phyloP scores from a whole-genome alignment of 2,329 filamentous ascomycete species.

The Fusarium sp. region DNA sequence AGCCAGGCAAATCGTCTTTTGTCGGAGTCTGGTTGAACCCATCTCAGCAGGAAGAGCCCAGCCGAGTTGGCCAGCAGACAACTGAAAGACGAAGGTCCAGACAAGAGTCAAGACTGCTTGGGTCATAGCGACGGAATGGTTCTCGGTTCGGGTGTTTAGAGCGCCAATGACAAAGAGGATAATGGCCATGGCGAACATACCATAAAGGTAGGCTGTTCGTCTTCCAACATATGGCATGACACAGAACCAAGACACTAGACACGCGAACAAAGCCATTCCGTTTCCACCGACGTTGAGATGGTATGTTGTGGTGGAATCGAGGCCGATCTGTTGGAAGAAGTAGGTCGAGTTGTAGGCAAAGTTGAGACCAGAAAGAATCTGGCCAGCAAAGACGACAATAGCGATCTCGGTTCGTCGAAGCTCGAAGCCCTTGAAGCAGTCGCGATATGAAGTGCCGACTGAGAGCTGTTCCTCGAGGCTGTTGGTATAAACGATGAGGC shows the following conservation, averaged over 20 bases:
- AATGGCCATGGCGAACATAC: slow-evolving; percentile 56
- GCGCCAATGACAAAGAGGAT: slow-evolving; percentile 58
- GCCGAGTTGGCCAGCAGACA: slow-evolving; percentile 55
- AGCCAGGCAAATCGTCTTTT: slow-evolving; percentile 51
- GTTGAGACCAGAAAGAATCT: slow-evolving; percentile 52
- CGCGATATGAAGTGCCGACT: slow-evolving; percentile 55
- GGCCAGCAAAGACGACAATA: slow-evolving; percentile 52
- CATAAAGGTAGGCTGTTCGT: slow-evolving; percentile 58
- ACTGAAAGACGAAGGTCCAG: slow-evolving; percentile 52
- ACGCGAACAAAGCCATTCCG: slow-evolving; percentile 58
- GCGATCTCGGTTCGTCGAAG: slow-evolving; percentile 56
- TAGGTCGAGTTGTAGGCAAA: slow-evolving; percentile 58
- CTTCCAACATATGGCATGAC: slow-evolving; percentile 59
- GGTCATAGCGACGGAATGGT: slow-evolving; percentile 47
- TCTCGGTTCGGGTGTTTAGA: slow-evolving; percentile 52
- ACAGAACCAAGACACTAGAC: slow-evolving; percentile 57
- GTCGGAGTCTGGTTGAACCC: slow-evolving; percentile 48
- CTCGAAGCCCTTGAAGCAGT: slow-evolving; percentile 60
- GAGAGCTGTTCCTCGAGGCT: slow-evolving; percentile 54
- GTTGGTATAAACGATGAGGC: slow-evolving; percentile 59
- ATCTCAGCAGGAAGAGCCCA: slow-evolving; percentile 52
- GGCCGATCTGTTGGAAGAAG: slow-evolving; percentile 56
- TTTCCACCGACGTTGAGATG: slow-evolving; percentile 56
- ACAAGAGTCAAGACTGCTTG: slow-evolving; percentile 53
- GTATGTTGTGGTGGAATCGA: slow-evolving; percentile 48